Evolutionary conservation across 208 protist genomes (phyloP).

Genomic region (Leishmania tropica): DNA sequence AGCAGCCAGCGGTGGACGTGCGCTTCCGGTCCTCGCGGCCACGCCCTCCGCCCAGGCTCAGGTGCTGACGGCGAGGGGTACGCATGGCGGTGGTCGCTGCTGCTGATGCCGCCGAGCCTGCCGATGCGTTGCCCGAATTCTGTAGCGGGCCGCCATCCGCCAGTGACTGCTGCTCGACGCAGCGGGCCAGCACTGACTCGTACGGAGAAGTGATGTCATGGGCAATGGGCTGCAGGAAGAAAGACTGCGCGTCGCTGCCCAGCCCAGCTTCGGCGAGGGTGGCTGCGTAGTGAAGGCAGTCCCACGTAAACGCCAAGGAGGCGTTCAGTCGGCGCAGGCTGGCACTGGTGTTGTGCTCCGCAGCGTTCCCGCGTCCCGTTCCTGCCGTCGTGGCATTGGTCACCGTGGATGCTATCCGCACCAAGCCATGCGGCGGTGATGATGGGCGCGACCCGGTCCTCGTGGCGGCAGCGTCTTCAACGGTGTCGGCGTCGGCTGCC

Average conservation of each 20-base stretch:
- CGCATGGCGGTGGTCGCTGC: neutral
- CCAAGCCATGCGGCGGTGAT: constrained; percentile 1
- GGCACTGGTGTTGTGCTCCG: neutral
- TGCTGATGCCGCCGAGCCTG: neutral
- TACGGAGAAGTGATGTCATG: constrained; percentile 27
- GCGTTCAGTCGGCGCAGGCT: constrained; percentile 28
- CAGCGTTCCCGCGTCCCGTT: neutral
- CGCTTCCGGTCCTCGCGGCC: constrained; percentile 12
- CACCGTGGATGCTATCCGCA: neutral
- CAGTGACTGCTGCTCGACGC: constrained; percentile 18
- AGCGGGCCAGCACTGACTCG: constrained; percentile 23
- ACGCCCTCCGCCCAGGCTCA: neutral
- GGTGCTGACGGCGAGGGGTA: neutral
- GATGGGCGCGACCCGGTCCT: neutral
- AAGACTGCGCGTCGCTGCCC: constrained; percentile 26
- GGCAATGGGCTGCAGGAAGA: constrained; percentile 26
- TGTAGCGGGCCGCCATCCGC: neutral
- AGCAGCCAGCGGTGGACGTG: neutral
- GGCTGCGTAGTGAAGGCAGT: constrained; percentile 29
- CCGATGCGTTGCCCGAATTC: neutral
- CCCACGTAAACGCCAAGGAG: constrained; percentile 18
- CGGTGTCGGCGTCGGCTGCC: constrained; percentile 1
- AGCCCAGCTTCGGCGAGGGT: constrained; percentile 26
- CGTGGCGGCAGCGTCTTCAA: constrained; percentile 1
- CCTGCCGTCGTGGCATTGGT: neutral